Evolutionary conservation across 2,329 filamentous ascomycete species (phyloP), one percentile per base, ranked within the genome.

Genomic region (Xylaria digitata): DNA sequence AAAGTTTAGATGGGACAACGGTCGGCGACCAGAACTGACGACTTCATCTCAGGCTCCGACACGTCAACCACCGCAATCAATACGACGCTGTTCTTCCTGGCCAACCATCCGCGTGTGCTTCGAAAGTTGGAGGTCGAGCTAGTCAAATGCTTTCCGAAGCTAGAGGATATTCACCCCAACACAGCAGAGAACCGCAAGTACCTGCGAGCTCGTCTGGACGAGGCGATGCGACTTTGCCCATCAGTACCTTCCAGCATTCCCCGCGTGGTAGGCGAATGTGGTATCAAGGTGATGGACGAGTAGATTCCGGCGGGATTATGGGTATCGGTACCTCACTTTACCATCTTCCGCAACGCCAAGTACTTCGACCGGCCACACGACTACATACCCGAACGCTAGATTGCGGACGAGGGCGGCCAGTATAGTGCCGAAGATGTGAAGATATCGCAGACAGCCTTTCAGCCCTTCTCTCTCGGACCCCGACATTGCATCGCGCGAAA

Each of bases 371-470:
- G 42, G 2, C 64, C 67, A 13, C 55, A 59, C 26, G 37, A 26
- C 11, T 71, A 67, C 63, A 65, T 42, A 6, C 69, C 69, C 7
- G 69, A 69, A 23, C 63, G 64, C 17, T 69, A 66, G 69, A 63
- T 63, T 15, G 26, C 30, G 7, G 49, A 56, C 42, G 26, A 8
- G 40, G 32, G 30, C 19, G 21, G 23, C 48, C 60, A 1, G 50
- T 42, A 37, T 26, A 26, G 26, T 26, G 26, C 26, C 26, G 60
- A 62, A 6, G 26, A 48, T 8, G 60, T 62, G 6, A 63, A 63
- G 43, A 23, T 2, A 21, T 30, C 52, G 8, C 50, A 48, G 45
- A 17, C 52, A 30, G 61, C 54, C 1, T 63, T 63, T 17, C 53
- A 58, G 30, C 61, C 61, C 6, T 63, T 63, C 30, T 63, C 61